phyloP scores from a whole-genome alignment of 495 filamentous ascomycete genomes.

The Aspergillus indologenus region DNA sequence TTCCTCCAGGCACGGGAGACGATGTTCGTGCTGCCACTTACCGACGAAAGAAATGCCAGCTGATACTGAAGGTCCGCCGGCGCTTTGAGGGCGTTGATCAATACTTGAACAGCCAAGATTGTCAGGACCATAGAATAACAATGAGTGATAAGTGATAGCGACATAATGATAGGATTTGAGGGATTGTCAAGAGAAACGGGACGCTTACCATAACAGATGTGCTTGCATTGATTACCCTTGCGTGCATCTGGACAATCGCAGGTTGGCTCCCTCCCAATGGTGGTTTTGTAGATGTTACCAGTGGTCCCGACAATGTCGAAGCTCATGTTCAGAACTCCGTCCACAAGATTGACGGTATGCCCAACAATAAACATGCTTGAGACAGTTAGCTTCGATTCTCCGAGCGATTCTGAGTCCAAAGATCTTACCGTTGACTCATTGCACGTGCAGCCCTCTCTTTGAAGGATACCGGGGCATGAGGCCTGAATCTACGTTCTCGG shows the following conservation, averaged over 20 bases:
- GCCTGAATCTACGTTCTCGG: conserved; percentile 37
- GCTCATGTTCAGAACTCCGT: conserved; percentile 45
- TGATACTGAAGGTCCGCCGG: conserved; percentile 66
- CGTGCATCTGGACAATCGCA: conserved; percentile 66
- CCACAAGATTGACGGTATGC: conserved; percentile 41
- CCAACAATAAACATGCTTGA: conserved; percentile 57
- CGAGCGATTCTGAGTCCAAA: neutral
- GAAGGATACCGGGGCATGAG: conserved; percentile 38
- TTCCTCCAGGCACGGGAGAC: too few species aligned
- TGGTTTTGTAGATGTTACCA: conserved; percentile 69
- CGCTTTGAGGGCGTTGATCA: conserved; percentile 63
- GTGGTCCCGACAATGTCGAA: conserved; percentile 72
- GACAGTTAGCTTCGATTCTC: conserved; percentile 1
- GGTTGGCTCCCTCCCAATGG: conserved; percentile 52
- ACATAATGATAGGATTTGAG: neutral
- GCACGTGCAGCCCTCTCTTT: conserved; percentile 42
- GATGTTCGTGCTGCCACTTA: conserved; percentile 21
- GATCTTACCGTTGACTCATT: conserved; percentile 39
- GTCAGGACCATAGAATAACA: conserved; percentile 11
- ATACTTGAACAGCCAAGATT: conserved; percentile 43
- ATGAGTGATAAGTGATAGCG: conserved; percentile 7
- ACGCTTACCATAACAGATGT: conserved; percentile 58
- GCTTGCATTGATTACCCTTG: conserved; percentile 72
- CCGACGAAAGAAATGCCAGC: conserved; percentile 61
- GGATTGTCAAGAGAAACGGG: neutral